Base-by-base conservation (phyloP, 108 stramenopile species). In the Asterionellopsis glacialis region DNA sequence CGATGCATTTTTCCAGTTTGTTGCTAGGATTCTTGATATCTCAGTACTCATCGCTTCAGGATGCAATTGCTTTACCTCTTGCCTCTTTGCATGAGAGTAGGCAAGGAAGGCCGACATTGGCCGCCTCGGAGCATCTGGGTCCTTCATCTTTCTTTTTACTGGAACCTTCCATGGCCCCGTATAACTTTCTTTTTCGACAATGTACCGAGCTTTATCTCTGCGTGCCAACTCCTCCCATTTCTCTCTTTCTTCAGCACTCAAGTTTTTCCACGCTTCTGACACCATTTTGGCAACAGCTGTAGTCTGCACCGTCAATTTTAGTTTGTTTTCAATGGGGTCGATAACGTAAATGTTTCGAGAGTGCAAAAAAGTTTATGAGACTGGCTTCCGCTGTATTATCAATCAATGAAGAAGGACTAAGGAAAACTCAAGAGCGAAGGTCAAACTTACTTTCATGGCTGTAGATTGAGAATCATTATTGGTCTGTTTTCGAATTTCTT, bases 151-250 rank as follows among this genome's bases (percentile, higher is more conserved):
- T 48, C 21, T 48, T 48, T 2, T 16, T 4, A 21, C 47, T 2
- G 64, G 63, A 38, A 72, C 60, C 18, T 61, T 45, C 71, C 67
- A 65, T 5, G 63, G 68, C 3, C 73, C 68, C 14, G 59, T 63
- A 68, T 67, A 65, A 42, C 43, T 9, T 6, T 38, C 43, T 42
- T 67, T 77, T 55, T 77, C 69, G 21, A 25, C 49, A 25, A 71
- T 52, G 57, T 74, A 81, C 10, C 68, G 47, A 39, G 64, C 57
- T 54, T 73, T 75, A n/a, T 81, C 80, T 28, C 44, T 44, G 11
- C 60, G 40, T n/a, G 75, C 73, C 6, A 65, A 18, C 19, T 61
- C 42, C 14, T 81, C 69, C 76, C 76, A 81, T 16, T 74, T 64
- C 25, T 69, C 39, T 42, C 54, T 61, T 39, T 81, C 76, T 19